Base-by-base conservation (phyloP, 2,329 filamentous ascomycete genomes). In the Orbilia oligospora region DNA sequence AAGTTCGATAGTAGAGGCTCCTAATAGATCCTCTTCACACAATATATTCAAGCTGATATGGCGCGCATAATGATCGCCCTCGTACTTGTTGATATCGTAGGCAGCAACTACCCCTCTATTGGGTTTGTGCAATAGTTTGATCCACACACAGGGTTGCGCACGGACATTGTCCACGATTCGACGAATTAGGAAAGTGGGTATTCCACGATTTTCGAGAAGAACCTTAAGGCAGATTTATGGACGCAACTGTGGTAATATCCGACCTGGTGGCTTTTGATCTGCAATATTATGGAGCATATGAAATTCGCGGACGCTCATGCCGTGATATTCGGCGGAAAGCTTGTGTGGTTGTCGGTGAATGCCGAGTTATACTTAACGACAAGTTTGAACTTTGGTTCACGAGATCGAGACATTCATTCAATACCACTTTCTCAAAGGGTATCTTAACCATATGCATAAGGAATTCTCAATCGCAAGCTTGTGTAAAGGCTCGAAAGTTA, bases 141-240 rank as follows among this genome's bases (percentile, higher is more conserved):
- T 12, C 18, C 22, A 20, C 30, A 22, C 14, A 58, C 18, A 9
- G 53, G 30, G 30, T 14, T 22, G 53, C 18, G 33, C 56, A 44
- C 36, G 10, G 27, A 56, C 18, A 38, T 2, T 24, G 38, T 24
- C 3, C 56, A 44, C 22, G 18, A 44, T 33, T 27, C 16, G 36
- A 61, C 36, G 33, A 44, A 61, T 44, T 44, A 61, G 56, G 56
- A 44, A 61, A 61, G 56, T 27, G 56, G 24, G 56, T 61, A 44
- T 61, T 58, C 53, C 4, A 41, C 3, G 30, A 33, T 58, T 30
- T 58, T 58, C 53, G n/a, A 58, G 53, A 58, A 58, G 51, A 46
- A 46, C 44, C 16, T 18, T 16, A 46, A 46, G 41, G 41, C 22
- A 27, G 22, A 27, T 22, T 1, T 22, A 12, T 3, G n/a, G 24